These are phyloP conservation scores for Lepidium aucheri DNA, from an alignment of 345 rosid genomes.

Conservation along the genomic window DNA sequence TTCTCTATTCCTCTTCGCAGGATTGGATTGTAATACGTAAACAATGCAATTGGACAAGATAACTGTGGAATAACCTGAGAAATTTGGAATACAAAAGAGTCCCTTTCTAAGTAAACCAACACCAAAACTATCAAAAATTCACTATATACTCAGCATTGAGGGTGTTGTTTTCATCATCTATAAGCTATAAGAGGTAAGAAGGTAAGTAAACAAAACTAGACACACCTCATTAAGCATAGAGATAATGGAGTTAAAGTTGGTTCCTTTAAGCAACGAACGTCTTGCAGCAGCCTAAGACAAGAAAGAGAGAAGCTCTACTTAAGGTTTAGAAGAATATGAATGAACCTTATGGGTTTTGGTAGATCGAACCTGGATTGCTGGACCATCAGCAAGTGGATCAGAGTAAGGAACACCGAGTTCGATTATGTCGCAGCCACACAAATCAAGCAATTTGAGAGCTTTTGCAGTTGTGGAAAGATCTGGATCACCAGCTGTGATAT, in stretches of 20 bases:
- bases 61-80: conserved; percentile 66
- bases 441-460: conserved; percentile 71
- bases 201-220: not conserved
- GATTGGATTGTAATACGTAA: conserved; percentile 84
- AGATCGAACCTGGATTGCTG: conserved; percentile 74
- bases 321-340: not conserved
- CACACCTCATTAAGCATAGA: conserved; percentile 77
- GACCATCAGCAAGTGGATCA: conserved; percentile 93
- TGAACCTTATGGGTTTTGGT: not conserved
- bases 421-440: conserved; percentile 77
- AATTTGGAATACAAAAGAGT: not conserved
- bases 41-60: conserved; percentile 76
- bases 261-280: conserved; percentile 68
- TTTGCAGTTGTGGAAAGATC: conserved; percentile 89
- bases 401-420: conserved; percentile 86
- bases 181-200: not conserved
- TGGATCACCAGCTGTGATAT: conserved; percentile 96
- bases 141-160: not conserved
- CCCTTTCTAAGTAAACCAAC: not conserved
- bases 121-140: not conserved
- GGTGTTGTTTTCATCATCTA: not conserved
- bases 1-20: conserved; percentile 61
- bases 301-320: not conserved
- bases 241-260: conserved; percentile 56
- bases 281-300: conserved; percentile 77